Percentiles rank a stretch among this genome's conserved stretches.
phyloP scores from a whole-genome alignment of 108 stramenopile genomes.

The Fragilaria crotonensis region DNA sequence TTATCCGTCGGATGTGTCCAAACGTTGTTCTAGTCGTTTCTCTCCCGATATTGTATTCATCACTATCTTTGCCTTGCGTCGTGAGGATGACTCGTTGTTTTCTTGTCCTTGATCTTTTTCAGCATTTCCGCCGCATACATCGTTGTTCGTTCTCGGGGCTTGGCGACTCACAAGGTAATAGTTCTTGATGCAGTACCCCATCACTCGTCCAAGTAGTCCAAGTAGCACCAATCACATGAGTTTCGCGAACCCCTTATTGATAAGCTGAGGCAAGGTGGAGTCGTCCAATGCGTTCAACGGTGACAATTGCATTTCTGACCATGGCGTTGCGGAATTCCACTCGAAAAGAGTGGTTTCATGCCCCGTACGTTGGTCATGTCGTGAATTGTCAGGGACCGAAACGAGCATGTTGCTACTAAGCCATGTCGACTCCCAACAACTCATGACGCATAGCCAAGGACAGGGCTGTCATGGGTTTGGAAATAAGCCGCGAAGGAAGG shows the following conservation, averaged over 20 bases:
- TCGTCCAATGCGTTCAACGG: slow-evolving; percentile 28
- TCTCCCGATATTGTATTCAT: too few relatives aligned
- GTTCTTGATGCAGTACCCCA: slow-evolving; percentile 83
- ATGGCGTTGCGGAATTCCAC: too few relatives aligned
- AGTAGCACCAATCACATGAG: slow-evolving; percentile 76
- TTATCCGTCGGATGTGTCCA: too few relatives aligned
- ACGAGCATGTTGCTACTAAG: slow-evolving; percentile 67
- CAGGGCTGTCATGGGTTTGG: slow-evolving; percentile 85
- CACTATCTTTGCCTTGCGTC: too few relatives aligned
- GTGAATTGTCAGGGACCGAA: slow-evolving; percentile 76
- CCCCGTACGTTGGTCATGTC: slow-evolving; percentile 89
- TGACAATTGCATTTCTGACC: too few relatives aligned
- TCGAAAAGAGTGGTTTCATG: slow-evolving; percentile 91
- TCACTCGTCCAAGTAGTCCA: slow-evolving; percentile 59
- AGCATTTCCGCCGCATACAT: slow-evolving; percentile 76
- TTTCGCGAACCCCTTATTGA: slow-evolving; percentile 64
- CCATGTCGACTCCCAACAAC: slow-evolving; percentile 67
- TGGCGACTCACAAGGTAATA: slow-evolving; percentile 81
- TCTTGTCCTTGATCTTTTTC: slow-evolving; percentile 37
- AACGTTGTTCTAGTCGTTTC: too few relatives aligned
- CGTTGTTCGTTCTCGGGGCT: slow-evolving; percentile 71
- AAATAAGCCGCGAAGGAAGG: too few relatives aligned
- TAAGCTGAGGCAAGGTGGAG: slow-evolving; percentile 32
- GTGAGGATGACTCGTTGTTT: too few relatives aligned
- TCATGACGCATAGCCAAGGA: slow-evolving; percentile 76